Evolutionary conservation across 2,329 filamentous ascomycete species (phyloP), one percentile per base, ranked within the genome.

Genomic region (Aspergillus aculeatus): DNA sequence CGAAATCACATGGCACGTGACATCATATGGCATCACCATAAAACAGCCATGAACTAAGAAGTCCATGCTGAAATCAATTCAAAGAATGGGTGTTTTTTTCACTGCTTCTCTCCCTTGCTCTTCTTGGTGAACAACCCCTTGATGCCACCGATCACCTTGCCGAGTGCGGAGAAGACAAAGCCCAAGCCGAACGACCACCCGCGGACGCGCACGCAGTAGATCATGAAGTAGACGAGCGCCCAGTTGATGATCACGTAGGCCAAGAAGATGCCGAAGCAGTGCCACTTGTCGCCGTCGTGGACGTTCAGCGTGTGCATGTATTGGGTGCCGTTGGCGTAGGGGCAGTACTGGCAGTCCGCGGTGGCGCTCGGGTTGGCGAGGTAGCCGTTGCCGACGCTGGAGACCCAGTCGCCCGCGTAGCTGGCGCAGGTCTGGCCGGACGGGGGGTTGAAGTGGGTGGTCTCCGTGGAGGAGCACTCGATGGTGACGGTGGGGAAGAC

Each of bases 171-270:
- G 70, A 87, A 87, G 2, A 89, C 26, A 48, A 75, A 77, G 0
- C 84, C 84, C 59, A 91, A 80, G 0, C 89, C 89, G 73, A 92
- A 92, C 23, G 76, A 84, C 88, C 88, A 92, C 7, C 87, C 84
- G 64, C 82, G 83, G 57, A 92, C 84, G 19, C 89, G 81, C 6
- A 91, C 87, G 2, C 85, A 88, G 75, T 89, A 92, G 58, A 92
- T 86, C 70, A 92, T 91, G 75, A 91, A 90, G 72, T 90, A 90
- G 1, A 91, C 88, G 56, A 92, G 73, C 47, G 82, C 77, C 86
- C 86, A 91, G 69, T 91, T 92, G 54, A 84, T 87, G 14, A 89
- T 77, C 55, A 84, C 85, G 71, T 91, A 92, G 1, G 84, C 86
- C 9, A 90, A 66, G 77, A 92, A 90, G 61, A 92, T 87, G 7